Evolutionary conservation across 805 yeast genomes (phyloP).

Genomic region (Myxozyma vanderwaltii): DNA sequence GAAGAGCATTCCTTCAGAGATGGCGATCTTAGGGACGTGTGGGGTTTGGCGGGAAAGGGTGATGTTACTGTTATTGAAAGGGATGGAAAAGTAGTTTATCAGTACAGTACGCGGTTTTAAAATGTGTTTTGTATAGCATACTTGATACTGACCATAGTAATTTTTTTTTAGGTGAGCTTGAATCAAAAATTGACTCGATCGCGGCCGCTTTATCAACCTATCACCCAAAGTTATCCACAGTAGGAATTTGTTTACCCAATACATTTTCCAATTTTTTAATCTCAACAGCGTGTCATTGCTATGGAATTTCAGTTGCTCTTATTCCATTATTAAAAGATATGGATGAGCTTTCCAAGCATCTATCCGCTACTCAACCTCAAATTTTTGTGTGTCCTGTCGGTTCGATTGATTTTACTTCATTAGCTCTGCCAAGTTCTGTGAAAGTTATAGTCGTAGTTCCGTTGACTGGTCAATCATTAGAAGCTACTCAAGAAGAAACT

Average conservation of each 20-base stretch:
- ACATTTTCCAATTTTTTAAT: conserved; percentile 21
- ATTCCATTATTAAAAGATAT: conserved; percentile 16
- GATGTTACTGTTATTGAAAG: conserved; percentile 37
- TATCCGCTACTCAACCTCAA: conserved; percentile 29
- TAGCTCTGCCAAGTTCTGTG: conserved; percentile 22
- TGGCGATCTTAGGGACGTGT: conserved; percentile 74
- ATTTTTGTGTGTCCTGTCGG: conserved; percentile 30
- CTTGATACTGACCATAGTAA: neutral
- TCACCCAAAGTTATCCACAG: conserved; percentile 12
- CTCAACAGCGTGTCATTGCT: conserved; percentile 22
- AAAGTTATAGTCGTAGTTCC: conserved; percentile 16
- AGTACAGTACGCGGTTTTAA: conserved; percentile 13
- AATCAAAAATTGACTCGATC: conserved; percentile 5
- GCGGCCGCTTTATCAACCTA: conserved; percentile 17
- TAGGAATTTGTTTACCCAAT: conserved; percentile 31
- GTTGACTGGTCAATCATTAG: neutral
- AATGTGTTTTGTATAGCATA: neutral
- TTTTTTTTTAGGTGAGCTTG: conserved; percentile 8
- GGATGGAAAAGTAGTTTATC: neutral
- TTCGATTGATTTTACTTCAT: conserved; percentile 19
- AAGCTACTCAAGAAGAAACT: neutral
- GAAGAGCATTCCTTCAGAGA: conserved; percentile 66
- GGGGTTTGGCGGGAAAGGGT: conserved; percentile 48
- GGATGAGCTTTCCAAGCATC: conserved; percentile 11
- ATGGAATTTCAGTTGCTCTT: conserved; percentile 25